These are phyloP conservation scores for Salisapilia sapeloensis DNA, from an alignment of 352 stramenopile species.

Conservation along the genomic window DNA sequence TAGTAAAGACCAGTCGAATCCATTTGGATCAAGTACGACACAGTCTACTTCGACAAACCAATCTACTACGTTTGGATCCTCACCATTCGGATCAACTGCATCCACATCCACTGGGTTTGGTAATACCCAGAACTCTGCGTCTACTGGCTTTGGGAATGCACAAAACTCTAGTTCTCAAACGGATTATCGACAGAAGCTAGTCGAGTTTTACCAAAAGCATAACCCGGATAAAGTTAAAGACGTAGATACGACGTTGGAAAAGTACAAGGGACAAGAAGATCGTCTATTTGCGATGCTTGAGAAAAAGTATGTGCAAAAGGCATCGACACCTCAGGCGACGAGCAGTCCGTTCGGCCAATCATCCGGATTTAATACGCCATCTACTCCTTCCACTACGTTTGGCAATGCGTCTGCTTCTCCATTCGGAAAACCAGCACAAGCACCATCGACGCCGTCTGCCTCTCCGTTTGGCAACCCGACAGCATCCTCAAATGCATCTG, in stretches of 20 bases:
- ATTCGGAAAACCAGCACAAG: slow-evolving; percentile 4
- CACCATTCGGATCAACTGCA: too few species aligned
- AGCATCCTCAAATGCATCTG: slow-evolving; percentile 3
- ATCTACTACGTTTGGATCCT: too few species aligned
- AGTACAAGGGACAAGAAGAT: slow-evolving; percentile 79
- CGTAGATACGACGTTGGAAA: slow-evolving; percentile 76
- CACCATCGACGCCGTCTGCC: background rate
- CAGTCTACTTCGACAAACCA: slow-evolving; percentile 6
- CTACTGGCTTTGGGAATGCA: too few species aligned
- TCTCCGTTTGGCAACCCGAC: slow-evolving; percentile 5
- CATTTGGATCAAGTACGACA: slow-evolving; percentile 2
- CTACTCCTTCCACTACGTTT: slow-evolving; percentile 1
- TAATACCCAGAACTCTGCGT: background rate
- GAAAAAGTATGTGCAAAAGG: too few species aligned
- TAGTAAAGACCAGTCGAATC: too few species aligned
- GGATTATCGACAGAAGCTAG: slow-evolving; percentile 49
- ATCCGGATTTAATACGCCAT: slow-evolving; percentile 1
- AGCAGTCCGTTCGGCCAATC: too few species aligned
- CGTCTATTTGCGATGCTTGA: slow-evolving; percentile 59
- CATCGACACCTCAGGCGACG: too few species aligned
- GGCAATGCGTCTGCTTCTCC: slow-evolving; percentile 2
- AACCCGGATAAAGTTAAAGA: slow-evolving; percentile 80
- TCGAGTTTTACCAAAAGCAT: slow-evolving; percentile 85
- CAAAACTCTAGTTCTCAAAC: too few species aligned
- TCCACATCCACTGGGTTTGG: background rate